A percentile compares a stretch with the other conserved stretches of the same genome.
These are phyloP conservation scores for Neurospora sublineolata DNA, from an alignment of 495 filamentous ascomycete genomes.

Conservation along the genomic window DNA sequence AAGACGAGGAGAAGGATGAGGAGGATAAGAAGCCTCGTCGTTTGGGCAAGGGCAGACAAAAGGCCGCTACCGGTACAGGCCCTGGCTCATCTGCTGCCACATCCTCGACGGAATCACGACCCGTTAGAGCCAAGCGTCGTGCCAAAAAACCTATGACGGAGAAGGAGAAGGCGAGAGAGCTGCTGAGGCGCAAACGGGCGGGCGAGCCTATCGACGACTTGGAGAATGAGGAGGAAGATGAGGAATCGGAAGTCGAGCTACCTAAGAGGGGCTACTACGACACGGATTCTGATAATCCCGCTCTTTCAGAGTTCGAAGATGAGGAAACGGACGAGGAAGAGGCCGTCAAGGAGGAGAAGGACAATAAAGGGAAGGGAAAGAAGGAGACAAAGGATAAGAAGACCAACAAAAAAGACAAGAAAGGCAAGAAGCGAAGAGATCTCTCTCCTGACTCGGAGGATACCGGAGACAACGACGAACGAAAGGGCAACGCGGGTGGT, in stretches of 20 bases:
- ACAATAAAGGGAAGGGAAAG: background rate
- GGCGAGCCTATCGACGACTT: constrained; percentile 39
- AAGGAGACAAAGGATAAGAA: constrained; percentile 4
- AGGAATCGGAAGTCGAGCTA: background rate
- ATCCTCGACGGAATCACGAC: background rate
- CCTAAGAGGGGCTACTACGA: constrained; percentile 29
- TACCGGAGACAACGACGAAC: constrained; percentile 26
- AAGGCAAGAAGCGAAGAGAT: background rate
- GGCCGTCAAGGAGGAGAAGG: constrained; percentile 10
- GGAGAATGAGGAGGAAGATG: constrained; percentile 28
- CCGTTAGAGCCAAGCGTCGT: background rate
- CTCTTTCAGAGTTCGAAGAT: constrained; percentile 36
- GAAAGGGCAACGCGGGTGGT: constrained; percentile 15
- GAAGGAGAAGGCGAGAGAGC: constrained; percentile 19
- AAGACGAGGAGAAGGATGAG: background rate
- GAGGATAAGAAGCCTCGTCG: background rate
- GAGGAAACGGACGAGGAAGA: constrained; percentile 24
- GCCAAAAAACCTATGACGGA: constrained; percentile 6
- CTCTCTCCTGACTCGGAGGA: background rate
- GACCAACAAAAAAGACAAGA: background rate
- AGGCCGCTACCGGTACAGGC: background rate
- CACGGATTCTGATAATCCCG: constrained; percentile 26
- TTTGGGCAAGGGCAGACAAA: background rate
- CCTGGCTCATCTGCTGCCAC: background rate
- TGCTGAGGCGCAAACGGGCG: constrained; percentile 32